Percentiles rank a stretch among this genome's conserved stretches.
Evolutionary conservation across 441 rosid species (phyloP).

Genomic region (Adansonia grandidieri): DNA sequence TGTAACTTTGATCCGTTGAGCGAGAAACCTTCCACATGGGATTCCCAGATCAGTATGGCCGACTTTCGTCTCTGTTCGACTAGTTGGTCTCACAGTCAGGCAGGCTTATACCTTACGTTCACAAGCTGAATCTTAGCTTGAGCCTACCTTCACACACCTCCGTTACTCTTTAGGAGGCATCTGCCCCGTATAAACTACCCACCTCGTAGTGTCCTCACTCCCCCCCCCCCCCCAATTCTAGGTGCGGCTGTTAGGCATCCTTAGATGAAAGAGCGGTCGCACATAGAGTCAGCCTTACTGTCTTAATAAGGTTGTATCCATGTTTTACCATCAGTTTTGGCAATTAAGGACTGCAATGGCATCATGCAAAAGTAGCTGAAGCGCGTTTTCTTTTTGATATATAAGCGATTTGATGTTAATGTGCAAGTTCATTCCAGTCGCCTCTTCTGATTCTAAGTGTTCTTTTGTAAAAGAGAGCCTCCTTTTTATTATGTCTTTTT

Average conservation of each 20-base stretch:
- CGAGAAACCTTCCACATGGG: neutral
- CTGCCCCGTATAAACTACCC: too few relatives aligned
- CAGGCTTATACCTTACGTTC: slow-evolving; percentile 34
- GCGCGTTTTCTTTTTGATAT: neutral
- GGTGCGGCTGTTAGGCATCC: too few relatives aligned
- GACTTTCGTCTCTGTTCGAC: slow-evolving; percentile 20
- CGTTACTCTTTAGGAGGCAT: too few relatives aligned
- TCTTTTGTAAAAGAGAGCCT: neutral
- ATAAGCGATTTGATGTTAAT: neutral
- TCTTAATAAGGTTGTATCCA: too few relatives aligned
- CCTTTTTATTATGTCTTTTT: neutral
- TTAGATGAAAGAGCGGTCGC: too few relatives aligned
- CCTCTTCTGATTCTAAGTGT: neutral
- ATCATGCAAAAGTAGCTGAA: neutral
- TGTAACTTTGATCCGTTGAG: neutral
- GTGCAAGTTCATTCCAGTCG: neutral
- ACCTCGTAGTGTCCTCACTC: too few relatives aligned
- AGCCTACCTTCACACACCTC: too few relatives aligned
- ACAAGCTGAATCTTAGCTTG: neutral
- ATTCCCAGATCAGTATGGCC: neutral
- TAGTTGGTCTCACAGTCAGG: slow-evolving; percentile 27
- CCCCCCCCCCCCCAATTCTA: too few relatives aligned
- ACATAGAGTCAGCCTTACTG: neutral
- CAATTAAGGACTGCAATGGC: neutral
- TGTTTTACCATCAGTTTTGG: neutral